Evolutionary conservation across 1,284 basidiomycete species (phyloP).

Genomic region (Malassezia psittaci): DNA sequence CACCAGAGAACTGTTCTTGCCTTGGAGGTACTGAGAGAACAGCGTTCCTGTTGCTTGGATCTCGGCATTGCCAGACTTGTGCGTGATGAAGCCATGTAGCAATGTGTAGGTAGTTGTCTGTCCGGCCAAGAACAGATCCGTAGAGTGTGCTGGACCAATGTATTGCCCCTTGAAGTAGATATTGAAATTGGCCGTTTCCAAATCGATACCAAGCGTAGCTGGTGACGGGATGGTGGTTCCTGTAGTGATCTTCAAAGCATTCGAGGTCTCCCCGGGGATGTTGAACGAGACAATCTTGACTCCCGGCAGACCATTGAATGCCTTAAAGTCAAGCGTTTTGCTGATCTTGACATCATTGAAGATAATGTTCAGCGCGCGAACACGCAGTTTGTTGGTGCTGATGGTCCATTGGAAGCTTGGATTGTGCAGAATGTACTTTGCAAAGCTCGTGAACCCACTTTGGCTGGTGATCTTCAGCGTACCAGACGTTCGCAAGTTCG

Average conservation of each 20-base stretch:
- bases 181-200: constrained; percentile 62
- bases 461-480: constrained; percentile 44
- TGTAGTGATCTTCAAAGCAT: constrained; percentile 63
- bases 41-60: constrained; percentile 55
- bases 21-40: constrained; percentile 62
- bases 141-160: constrained; percentile 50
- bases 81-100: constrained; percentile 59
- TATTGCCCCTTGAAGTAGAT: constrained; percentile 49
- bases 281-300: constrained; percentile 59
- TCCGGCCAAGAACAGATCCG: constrained; percentile 55
- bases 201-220: constrained; percentile 61
- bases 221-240: constrained; percentile 61
- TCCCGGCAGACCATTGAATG: constrained; percentile 59
- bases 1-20: constrained; percentile 58
- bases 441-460: constrained; percentile 57
- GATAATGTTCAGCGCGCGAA: constrained; percentile 61
- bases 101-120: constrained; percentile 53
- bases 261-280: constrained; percentile 55
- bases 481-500: constrained; percentile 54
- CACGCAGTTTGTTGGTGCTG: constrained; percentile 56
- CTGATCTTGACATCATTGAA: constrained; percentile 60
- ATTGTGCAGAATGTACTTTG: constrained; percentile 60
- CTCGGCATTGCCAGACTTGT: constrained; percentile 53
- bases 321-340: constrained; percentile 61
- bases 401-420: constrained; percentile 63